Conservation (phyloP, 139 green algal species). For the Bryopsis sp. region DNA sequence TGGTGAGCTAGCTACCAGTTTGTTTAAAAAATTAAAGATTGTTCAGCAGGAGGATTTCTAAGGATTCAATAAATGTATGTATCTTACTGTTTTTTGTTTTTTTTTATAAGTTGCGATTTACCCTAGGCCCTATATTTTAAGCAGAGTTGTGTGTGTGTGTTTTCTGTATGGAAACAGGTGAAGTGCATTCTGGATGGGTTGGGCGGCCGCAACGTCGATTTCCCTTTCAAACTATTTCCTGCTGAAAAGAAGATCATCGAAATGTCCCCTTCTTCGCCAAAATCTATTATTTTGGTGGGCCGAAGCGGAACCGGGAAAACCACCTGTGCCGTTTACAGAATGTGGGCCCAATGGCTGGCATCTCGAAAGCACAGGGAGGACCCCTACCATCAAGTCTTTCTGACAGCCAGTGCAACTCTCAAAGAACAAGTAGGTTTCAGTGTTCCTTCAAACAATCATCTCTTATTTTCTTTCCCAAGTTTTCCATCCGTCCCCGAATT, state of each 20-base stretch:
- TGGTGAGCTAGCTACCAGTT: constrained; percentile 24
- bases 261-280: constrained; percentile 28
- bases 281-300: constrained; percentile 58
- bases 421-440: constrained; percentile 35
- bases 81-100: neutral
- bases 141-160: too few relatives aligned
- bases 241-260: constrained; percentile 53
- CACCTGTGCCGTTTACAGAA: constrained; percentile 52
- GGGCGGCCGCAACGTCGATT: constrained; percentile 36
- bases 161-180: too few relatives aligned
- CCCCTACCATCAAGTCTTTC: constrained; percentile 41
- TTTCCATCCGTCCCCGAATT: too few relatives aligned
- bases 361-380: constrained; percentile 14
- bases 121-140: too few relatives aligned
- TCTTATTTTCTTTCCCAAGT: too few relatives aligned
- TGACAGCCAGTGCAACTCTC: constrained; percentile 61
- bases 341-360: constrained; percentile 47
- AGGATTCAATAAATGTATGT: neutral
- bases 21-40: neutral
- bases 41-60: constrained; percentile 2
- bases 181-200: constrained; percentile 21
- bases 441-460: too few relatives aligned
- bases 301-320: constrained; percentile 70
- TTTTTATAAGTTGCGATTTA: constrained; percentile 4
- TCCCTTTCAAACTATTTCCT: constrained; percentile 42